Percentiles rank a stretch among this genome's conserved stretches.
phyloP scores from a whole-genome alignment of 2,329 filamentous ascomycete species.

The Aureobasidium sp. region DNA sequence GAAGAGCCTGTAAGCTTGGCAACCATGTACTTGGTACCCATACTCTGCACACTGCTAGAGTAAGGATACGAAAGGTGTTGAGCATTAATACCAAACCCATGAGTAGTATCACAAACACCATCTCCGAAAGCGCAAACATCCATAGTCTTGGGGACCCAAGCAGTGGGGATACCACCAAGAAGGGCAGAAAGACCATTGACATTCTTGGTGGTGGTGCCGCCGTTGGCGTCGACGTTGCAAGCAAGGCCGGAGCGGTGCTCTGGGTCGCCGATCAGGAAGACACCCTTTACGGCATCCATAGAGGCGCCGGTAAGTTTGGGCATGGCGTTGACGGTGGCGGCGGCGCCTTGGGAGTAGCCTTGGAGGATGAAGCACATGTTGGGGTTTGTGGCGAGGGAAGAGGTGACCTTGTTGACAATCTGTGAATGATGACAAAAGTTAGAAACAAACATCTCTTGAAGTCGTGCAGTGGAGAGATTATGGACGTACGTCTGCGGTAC shows the following conservation, averaged over 20 bases:
- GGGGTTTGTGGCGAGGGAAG: slow-evolving; percentile 23
- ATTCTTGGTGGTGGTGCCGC: slow-evolving; percentile 29
- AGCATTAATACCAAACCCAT: slow-evolving; percentile 28
- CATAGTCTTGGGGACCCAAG: slow-evolving; percentile 31
- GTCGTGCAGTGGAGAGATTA: neutral
- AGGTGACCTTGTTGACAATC: slow-evolving; percentile 30
- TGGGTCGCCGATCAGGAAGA: slow-evolving; percentile 33
- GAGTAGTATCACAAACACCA: slow-evolving; percentile 32
- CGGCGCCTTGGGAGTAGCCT: slow-evolving; percentile 34
- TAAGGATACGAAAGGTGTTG: slow-evolving; percentile 27
- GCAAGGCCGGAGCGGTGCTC: slow-evolving; percentile 28
- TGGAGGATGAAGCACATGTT: slow-evolving; percentile 33
- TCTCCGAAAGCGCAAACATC: slow-evolving; percentile 34
- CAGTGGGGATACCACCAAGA: slow-evolving; percentile 23
- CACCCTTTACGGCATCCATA: slow-evolving; percentile 32
- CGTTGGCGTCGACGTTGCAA: slow-evolving; percentile 32
- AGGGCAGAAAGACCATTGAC: slow-evolving; percentile 25
- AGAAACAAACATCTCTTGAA: neutral
- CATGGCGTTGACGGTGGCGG: slow-evolving; percentile 31
- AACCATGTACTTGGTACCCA: slow-evolving; percentile 26
- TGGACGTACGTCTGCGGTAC: slow-evolving; percentile 24
- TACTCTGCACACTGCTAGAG: slow-evolving; percentile 25
- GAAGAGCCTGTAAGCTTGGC: slow-evolving; percentile 16
- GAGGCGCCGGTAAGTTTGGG: slow-evolving; percentile 26
- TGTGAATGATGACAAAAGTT: neutral